Percentiles rank a stretch among this genome's conserved stretches.
phyloP scores from a whole-genome alignment of 768 basidiomycete species.

The Imleria badia region DNA sequence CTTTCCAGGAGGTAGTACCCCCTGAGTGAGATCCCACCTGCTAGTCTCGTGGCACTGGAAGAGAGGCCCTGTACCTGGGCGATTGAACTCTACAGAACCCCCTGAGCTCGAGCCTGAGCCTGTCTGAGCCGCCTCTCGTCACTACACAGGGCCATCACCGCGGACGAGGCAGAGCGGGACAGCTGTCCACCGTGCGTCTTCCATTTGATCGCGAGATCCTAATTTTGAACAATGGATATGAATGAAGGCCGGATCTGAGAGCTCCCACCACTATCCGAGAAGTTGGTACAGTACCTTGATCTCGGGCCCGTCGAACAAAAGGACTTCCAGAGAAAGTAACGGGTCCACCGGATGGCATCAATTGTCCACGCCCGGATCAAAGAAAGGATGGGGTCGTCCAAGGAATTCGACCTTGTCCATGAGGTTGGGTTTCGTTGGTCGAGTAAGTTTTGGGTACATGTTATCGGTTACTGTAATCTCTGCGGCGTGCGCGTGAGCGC shows the following conservation, averaged over 20 bases:
- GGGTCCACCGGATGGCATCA: background rate
- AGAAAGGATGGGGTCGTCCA: background rate
- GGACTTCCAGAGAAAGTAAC: background rate
- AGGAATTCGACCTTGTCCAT: too few species aligned
- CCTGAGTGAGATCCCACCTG: background rate
- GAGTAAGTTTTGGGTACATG: too few species aligned
- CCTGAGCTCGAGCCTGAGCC: background rate
- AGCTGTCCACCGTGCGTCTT: slow-evolving; percentile 8
- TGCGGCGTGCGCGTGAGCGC: too few species aligned
- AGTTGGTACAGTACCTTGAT: background rate
- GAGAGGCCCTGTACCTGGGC: background rate
- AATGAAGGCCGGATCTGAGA: slow-evolving; percentile 1
- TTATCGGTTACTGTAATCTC: too few species aligned
- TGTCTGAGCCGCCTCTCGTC: background rate
- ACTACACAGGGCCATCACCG: slow-evolving; percentile 8
- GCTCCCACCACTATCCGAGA: background rate
- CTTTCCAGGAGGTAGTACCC: background rate
- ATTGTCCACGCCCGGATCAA: background rate
- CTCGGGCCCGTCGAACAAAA: slow-evolving; percentile 2
- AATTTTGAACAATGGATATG: slow-evolving; percentile 12
- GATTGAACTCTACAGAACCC: background rate
- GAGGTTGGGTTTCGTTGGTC: too few species aligned
- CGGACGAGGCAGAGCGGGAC: slow-evolving; percentile 15
- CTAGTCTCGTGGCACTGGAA: slow-evolving; percentile 4
- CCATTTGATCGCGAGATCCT: slow-evolving; percentile 15